Conservation (phyloP, 2,329 filamentous ascomycete species). For the Venturia carpophila region DNA sequence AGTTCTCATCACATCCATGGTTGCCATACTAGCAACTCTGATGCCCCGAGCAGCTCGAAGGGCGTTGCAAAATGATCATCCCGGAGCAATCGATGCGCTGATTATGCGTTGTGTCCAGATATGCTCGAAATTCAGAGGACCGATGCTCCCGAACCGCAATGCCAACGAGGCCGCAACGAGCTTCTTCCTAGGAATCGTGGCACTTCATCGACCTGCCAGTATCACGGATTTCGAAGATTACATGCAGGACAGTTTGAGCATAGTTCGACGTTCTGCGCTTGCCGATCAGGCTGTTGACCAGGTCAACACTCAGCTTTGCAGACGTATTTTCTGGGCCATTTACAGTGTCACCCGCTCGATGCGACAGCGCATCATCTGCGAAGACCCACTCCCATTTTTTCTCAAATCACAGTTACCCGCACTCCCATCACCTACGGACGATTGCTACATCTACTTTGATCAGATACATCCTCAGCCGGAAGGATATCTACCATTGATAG, state of each 20-base stretch:
- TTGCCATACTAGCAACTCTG: conserved; percentile 63
- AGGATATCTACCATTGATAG: conserved; percentile 60
- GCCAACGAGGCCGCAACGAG: conserved; percentile 62
- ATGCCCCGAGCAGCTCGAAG: conserved; percentile 65
- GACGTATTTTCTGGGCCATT: conserved; percentile 62
- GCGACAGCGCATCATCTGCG: conserved; percentile 23
- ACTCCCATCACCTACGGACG: conserved; percentile 73
- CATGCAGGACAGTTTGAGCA: conserved; percentile 62
- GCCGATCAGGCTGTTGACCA: conserved; percentile 50
- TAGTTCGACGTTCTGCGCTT: conserved; percentile 43
- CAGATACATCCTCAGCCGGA: conserved; percentile 64
- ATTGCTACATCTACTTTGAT: conserved; percentile 66
- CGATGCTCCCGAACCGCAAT: conserved; percentile 46
- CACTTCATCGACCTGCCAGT: conserved; percentile 54
- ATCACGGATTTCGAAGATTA: conserved; percentile 42
- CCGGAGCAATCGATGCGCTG: conserved; percentile 57
- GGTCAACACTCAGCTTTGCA: conserved; percentile 46
- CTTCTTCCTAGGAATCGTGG: conserved; percentile 65
- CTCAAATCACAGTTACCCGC: conserved; percentile 54
- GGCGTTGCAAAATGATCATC: conserved; percentile 57
- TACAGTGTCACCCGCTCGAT: conserved; percentile 59
- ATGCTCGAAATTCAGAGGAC: conserved; percentile 58
- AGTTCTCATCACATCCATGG: conserved; percentile 65
- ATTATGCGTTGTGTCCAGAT: conserved; percentile 64
- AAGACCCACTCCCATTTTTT: conserved; percentile 45